Evolutionary conservation across 2,329 filamentous ascomycete genomes (phyloP).

Genomic region (Colletotrichum scovillei): DNA sequence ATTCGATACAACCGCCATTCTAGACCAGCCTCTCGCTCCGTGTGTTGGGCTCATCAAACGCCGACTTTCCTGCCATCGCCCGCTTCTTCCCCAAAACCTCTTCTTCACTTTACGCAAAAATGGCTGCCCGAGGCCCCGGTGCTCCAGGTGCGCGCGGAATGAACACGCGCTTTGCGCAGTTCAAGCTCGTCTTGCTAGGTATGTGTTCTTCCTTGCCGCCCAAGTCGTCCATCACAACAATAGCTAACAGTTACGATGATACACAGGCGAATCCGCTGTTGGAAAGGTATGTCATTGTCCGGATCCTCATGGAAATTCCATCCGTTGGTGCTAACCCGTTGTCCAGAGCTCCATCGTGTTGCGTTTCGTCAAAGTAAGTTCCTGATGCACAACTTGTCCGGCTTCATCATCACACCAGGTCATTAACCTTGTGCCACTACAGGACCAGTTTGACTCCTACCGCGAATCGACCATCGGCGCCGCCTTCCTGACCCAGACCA

Average conservation of each 20-base stretch:
- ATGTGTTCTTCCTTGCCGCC: slow-evolving; percentile 49
- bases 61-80: slow-evolving; percentile 14
- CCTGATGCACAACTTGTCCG: neutral
- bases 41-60: slow-evolving; percentile 5
- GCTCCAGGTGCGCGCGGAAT: slow-evolving; percentile 67
- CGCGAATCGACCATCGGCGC: slow-evolving; percentile 98
- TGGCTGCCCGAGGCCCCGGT: slow-evolving; percentile 80
- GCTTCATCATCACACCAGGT: neutral
- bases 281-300: slow-evolving; percentile 79
- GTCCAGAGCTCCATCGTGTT: slow-evolving; percentile 93
- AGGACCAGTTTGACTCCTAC: slow-evolving; percentile 99
- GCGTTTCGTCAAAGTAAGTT: slow-evolving; percentile 94
- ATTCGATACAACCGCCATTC: slow-evolving; percentile 6
- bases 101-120: slow-evolving; percentile 57
- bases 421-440: slow-evolving; percentile 30
- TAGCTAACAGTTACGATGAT: slow-evolving; percentile 7
- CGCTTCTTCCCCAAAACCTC: slow-evolving; percentile 38
- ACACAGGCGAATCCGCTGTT: slow-evolving; percentile 92
- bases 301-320: slow-evolving; percentile 5
- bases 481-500: slow-evolving; percentile 98
- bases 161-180: slow-evolving; percentile 95
- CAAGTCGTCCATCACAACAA: neutral
- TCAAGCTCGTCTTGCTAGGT: slow-evolving; percentile 98
- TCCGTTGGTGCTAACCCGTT: slow-evolving; percentile 34
- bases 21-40: neutral